Base-by-base conservation (phyloP, 1,284 basidiomycete species). In the Fistulinella staudtii region DNA sequence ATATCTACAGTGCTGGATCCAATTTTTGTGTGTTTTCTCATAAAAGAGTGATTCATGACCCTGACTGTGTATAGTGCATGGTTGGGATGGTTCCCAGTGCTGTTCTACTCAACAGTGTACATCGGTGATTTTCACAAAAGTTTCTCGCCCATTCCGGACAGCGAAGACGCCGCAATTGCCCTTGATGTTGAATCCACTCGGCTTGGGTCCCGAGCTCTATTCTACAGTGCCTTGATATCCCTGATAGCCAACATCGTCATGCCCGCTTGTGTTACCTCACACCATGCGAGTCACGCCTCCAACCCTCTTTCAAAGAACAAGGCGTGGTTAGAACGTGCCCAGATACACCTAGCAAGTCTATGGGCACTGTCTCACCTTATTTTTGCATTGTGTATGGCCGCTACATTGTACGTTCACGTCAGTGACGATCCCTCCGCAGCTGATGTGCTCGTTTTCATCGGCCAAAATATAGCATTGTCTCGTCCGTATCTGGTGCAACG, bases 31-130 rank as follows among this genome's bases (percentile, higher is more conserved):
- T 53, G 85, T 71, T 27, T 35, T 27, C 28, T n/a, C 39, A 38
- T 3, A 27, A 23, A 39, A 8, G 17, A 28, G 27, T 34, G 3
- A 28, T 27, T 31, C 41, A 39, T 11, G 36, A n/a, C n/a, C 11
- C n/a, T 53, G 21, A 58, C 37, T 4, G 38, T 47, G 24, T 23
- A n/a, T 47, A 89, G 87, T 51, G 76, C 84, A 4, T 90, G 80
- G 78, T 72, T 91, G 46, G 87, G 80, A 3, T 94, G 92, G 92
- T 94, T 93, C 56, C 92, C 92, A 0, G 71, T 93, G 22, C 71
- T 94, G 2, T 94, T 95, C 68, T 95, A 92, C 70, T 85, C 84
- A 0, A 85, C 86, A 1, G 71, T 89, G 11, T 97, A 93, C 69
- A 78, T 95, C 39, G 86, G 87, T 10, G 92, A 94, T 56, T 76